Base-by-base conservation (phyloP, 2,329 filamentous ascomycete genomes). In the Pseudopyrenochaeta lycopersici region DNA sequence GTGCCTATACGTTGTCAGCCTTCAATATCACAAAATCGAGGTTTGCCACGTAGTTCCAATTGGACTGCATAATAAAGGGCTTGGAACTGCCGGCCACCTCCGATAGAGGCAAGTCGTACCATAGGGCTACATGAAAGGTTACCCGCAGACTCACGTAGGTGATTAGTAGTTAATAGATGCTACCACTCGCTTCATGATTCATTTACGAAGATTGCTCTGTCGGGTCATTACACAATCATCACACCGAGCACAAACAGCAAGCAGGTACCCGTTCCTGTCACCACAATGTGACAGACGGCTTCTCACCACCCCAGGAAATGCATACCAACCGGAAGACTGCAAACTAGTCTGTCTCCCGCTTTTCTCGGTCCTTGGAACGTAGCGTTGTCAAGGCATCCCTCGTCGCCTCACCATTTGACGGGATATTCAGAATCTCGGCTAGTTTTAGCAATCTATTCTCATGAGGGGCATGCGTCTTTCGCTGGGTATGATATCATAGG, bases 221-320 rank as follows among this genome's bases (percentile, higher is more conserved):
- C 17, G 32, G 32, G n/a, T 32, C 20, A 20, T 40, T 21, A 33
- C 33, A 35, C 41, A 18, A 41, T 33, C n/a, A 49, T 29, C 30
- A 18, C 29, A 30, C 17, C 21, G 17, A 41, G 47, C 35, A 38
- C 47, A 54, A 51, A 42, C 42, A 49, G 41, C 42, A 45, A 40
- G 58, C 45, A 64, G 59, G 63, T 60, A 67, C 64, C 64, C 60
- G 58, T 46, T 44, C 46, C 39, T 41, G 35, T 52, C 41, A 49
- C 35, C 39, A 35, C 57, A 56, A 63, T 60, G 54, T 64, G 58
- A 65, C 44, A 44, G 31, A 23, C 14, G 21, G 35, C 36, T 41
- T 45, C 43, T 45, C 52, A 43, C 48, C 46, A 53, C 44, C 49
- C 47, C 39, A 30, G 41, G 39, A 51, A 46, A 46, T 52, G 47